phyloP scores from a whole-genome alignment of 805 yeast genomes.

The Candida chilensis region DNA sequence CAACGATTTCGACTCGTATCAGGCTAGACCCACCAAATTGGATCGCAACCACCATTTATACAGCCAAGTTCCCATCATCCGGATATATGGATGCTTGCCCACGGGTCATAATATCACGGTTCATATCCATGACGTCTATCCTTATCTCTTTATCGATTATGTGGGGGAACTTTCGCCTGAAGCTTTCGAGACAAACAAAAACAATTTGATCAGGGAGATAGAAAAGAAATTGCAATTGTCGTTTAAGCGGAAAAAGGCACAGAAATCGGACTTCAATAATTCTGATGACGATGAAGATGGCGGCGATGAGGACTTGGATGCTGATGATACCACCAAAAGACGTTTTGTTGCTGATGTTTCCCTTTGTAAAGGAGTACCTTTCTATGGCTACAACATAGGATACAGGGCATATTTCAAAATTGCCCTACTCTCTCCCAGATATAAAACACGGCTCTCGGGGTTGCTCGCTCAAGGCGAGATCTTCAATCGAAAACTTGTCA shows the following conservation, averaged over 20 bases:
- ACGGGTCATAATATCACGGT: constrained; percentile 51
- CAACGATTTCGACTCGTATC: constrained; percentile 60
- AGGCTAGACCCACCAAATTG: constrained; percentile 39
- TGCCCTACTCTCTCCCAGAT: constrained; percentile 53
- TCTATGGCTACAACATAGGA: constrained; percentile 76
- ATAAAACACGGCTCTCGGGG: constrained; percentile 42
- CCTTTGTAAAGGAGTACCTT: constrained; percentile 66
- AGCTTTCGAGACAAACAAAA: constrained; percentile 20
- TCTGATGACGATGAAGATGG: constrained; percentile 5
- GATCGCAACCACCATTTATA: constrained; percentile 33
- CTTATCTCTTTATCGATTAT: constrained; percentile 68
- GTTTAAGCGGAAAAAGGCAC: constrained; percentile 14
- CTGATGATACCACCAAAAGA: constrained; percentile 3
- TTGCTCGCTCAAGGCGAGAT: constrained; percentile 34
- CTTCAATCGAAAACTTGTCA: constrained; percentile 27
- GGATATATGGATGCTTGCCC: constrained; percentile 67
- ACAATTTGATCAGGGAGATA: constrained; percentile 26
- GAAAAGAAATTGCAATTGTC: constrained; percentile 34
- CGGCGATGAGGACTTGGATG: constrained; percentile 8
- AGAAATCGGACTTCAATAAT: constrained; percentile 2
- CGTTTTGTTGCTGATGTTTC: constrained; percentile 44
- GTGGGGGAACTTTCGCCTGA: constrained; percentile 23
- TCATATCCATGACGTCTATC: constrained; percentile 80
- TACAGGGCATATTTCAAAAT: constrained; percentile 61
- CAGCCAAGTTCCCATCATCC: constrained; percentile 58